Evolutionary conservation across 2,329 filamentous ascomycete genomes (phyloP).

Genomic region (Microdochium trichocladiopsis): DNA sequence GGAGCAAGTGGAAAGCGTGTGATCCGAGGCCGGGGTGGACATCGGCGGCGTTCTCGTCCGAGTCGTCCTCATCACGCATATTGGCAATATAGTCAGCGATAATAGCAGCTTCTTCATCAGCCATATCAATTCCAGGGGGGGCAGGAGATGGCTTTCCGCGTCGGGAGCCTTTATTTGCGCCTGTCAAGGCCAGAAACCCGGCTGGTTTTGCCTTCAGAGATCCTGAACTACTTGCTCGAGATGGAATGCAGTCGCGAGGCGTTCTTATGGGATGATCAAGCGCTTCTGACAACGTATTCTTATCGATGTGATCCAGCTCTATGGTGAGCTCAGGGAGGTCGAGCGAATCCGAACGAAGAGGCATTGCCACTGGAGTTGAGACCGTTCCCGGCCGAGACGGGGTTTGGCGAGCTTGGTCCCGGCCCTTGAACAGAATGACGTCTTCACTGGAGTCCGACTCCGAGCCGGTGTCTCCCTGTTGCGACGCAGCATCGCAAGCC

Average conservation of each 20-base stretch:
- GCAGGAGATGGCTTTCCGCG: background rate
- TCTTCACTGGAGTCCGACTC: slow-evolving; percentile 63
- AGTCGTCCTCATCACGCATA: slow-evolving; percentile 37
- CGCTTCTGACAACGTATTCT: background rate
- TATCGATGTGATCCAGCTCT: slow-evolving; percentile 1
- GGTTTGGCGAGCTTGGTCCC: slow-evolving; percentile 19
- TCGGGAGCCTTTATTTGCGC: background rate
- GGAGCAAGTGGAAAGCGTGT: slow-evolving; percentile 18
- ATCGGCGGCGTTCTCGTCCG: slow-evolving; percentile 18
- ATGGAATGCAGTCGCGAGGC: background rate
- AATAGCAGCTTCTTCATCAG: slow-evolving; percentile 45
- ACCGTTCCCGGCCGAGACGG: slow-evolving; percentile 1
- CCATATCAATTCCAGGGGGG: slow-evolving; percentile 3
- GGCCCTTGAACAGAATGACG: slow-evolving; percentile 59
- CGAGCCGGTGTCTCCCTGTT: no score
- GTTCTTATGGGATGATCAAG: background rate
- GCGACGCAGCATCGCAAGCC: background rate
- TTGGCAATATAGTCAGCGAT: slow-evolving; percentile 68
- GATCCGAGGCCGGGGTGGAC: slow-evolving; percentile 14
- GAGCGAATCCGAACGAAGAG: background rate
- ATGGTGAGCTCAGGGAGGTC: background rate
- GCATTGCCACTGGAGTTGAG: background rate
- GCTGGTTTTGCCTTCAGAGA: background rate
- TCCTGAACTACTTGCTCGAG: background rate
- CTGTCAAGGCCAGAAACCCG: slow-evolving; percentile 12